Base-by-base conservation (phyloP, 805 yeast genomes). In the Candida boidinii region DNA sequence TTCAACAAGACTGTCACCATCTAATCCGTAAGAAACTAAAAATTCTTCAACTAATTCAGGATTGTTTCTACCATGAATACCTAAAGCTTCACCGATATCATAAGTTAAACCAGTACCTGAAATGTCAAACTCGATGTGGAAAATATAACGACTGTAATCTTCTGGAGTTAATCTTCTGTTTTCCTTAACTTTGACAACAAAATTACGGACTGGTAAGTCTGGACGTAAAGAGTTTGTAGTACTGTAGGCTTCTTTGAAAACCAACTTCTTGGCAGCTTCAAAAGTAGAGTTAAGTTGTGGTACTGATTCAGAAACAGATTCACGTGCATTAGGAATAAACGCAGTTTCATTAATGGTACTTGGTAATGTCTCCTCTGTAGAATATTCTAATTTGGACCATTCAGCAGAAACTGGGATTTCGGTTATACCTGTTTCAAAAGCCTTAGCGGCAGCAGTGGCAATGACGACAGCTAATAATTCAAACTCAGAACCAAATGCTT, bases 21-120 rank as follows among this genome's bases (percentile, higher is more conserved):
- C 68, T 35, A 87, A 64, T 3, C 84, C 87, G 52, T 87, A 90
- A 51, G 64, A 68, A 15, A 64, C 48, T 45, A 90, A 68, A 59
- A 90, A 90, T 42, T 69, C 68, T 28, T 66, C 71, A 33, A 88
- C 95, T 24, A 64, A 70, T 13, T 62, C 69, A 26, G 67, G 54
- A 46, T 76, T 70, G 64, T 90, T 90, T 52, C 90, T 78, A 30
- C 95, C 96, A 50, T 90, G 96, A 39, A 90, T 74, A 51, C 97
- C 97, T 39, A 90, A 73, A 15, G 97, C 96, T 67, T 90, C 97
- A 55, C 97, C 97, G 52, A 90, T 86, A 42, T 79, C 92, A 55
- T 90, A 90, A 31, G 76, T 84, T 53, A 90, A 67, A 17, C 94
- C 96, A 23, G 96, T 87, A 33, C 94, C 94, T 29, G 87, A 60